Percentiles rank a stretch among this genome's conserved stretches.
phyloP scores from a whole-genome alignment of 768 basidiomycete genomes.

The Gymnopilus junonius region DNA sequence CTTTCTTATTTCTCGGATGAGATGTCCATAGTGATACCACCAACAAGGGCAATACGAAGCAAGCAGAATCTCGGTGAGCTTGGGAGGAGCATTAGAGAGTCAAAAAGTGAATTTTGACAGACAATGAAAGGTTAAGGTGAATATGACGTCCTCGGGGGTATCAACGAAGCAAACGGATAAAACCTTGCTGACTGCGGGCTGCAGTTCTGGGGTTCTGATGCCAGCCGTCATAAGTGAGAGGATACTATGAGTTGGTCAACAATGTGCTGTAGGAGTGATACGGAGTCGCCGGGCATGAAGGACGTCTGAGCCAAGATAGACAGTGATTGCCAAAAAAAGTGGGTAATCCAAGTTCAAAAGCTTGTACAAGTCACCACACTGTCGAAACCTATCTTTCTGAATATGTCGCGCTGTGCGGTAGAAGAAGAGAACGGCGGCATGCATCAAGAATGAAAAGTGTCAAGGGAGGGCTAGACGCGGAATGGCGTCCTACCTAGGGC shows the following conservation, averaged over 20 bases:
- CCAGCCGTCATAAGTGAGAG: not conserved
- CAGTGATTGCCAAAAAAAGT: not conserved
- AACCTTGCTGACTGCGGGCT: not conserved
- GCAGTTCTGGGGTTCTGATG: not conserved
- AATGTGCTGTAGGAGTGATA: not conserved
- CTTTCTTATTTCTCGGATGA: not conserved
- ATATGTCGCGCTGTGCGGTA: too few species aligned
- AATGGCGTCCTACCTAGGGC: not conserved
- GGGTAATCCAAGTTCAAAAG: not conserved
- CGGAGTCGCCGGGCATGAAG: not conserved
- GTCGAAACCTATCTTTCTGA: too few species aligned
- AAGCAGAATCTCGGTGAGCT: not conserved
- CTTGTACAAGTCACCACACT: too few species aligned
- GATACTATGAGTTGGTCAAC: not conserved
- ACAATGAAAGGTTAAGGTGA: slow-evolving; percentile 8
- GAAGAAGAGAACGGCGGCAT: too few species aligned
- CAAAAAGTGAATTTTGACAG: slow-evolving; percentile 4
- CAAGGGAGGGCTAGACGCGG: slow-evolving; percentile 29
- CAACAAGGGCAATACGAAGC: not conserved
- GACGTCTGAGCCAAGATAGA: not conserved
- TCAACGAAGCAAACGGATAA: slow-evolving; percentile 8
- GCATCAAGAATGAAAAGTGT: too few species aligned
- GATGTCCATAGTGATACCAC: not conserved
- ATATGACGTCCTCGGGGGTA: slow-evolving; percentile 3
- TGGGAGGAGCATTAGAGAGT: not conserved